These are phyloP conservation scores for Nicotiana obtusifolia DNA, from an alignment of 257 asterid genomes.

Conservation along the genomic window DNA sequence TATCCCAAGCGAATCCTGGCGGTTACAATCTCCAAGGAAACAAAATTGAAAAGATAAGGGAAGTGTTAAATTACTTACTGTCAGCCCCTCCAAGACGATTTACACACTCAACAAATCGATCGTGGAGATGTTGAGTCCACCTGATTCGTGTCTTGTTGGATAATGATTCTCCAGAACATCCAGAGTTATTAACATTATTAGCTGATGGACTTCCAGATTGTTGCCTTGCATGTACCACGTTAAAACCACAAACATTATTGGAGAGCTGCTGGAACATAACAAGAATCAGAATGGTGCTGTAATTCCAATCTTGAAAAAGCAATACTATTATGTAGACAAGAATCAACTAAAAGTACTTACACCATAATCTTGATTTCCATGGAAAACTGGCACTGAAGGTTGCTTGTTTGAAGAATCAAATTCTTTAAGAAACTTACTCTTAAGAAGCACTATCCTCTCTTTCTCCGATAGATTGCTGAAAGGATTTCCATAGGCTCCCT, in stretches of 20 bases:
- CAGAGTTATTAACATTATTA: conserved; percentile 14
- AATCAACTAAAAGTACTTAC: conserved; percentile 31
- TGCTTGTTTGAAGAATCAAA: conserved; percentile 5
- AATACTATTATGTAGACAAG: not conserved
- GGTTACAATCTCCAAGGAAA: not conserved
- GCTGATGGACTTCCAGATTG: conserved; percentile 22
- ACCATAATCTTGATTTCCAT: conserved; percentile 33
- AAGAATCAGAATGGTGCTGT: not conserved
- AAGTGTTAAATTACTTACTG: conserved; percentile 44
- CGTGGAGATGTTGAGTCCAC: conserved; percentile 93
- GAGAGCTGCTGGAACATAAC: conserved; percentile 27
- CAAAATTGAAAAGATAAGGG: not conserved
- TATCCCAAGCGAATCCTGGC: too few relatives aligned
- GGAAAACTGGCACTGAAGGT: conserved; percentile 22
- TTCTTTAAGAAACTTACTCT: conserved; percentile 57
- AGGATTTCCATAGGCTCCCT: conserved; percentile 34
- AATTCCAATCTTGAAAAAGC: not conserved
- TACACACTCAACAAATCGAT: conserved; percentile 76
- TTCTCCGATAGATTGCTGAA: conserved; percentile 42
- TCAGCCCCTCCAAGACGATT: conserved; percentile 84
- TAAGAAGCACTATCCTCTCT: conserved; percentile 45
- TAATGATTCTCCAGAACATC: conserved; percentile 28
- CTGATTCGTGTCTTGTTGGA: conserved; percentile 64
- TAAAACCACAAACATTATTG: conserved; percentile 31
- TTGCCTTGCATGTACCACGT: conserved; percentile 27